Evolutionary conservation across 306 rosid species (phyloP).

Genomic region (Vigna radiata): DNA sequence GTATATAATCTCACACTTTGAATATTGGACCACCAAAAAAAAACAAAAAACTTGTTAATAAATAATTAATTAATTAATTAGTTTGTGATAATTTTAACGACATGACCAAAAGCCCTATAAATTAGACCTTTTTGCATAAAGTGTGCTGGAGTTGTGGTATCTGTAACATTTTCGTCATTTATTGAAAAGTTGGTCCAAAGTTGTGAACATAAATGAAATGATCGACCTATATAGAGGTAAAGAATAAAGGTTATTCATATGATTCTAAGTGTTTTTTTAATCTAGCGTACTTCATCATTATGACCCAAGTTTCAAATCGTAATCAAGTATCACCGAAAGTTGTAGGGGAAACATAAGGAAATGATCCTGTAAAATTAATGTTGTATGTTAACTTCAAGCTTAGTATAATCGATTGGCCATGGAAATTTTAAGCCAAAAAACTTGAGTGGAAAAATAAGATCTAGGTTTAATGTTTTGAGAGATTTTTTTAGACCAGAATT

Average conservation of each 20-base stretch:
- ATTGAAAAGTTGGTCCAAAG: slow-evolving; percentile 13
- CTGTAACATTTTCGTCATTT: slow-evolving; percentile 22
- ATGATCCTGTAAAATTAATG: no score
- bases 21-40: no score
- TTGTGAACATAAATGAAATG: slow-evolving; percentile 14
- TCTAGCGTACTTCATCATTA: slow-evolving; percentile 44
- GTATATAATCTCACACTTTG: background rate
- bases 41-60: no score
- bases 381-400: no score
- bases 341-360: background rate
- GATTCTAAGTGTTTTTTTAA: slow-evolving; percentile 5
- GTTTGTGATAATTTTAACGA: background rate
- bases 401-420: no score
- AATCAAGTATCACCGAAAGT: slow-evolving; percentile 74
- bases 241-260: slow-evolving; percentile 21
- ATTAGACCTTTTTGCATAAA: slow-evolving; percentile 32
- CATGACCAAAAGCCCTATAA: slow-evolving; percentile 13
- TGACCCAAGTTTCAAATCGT: slow-evolving; percentile 45
- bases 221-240: slow-evolving; percentile 1
- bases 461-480: no score
- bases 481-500: no score
- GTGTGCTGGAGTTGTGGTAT: slow-evolving; percentile 18
- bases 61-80: slow-evolving; percentile 29
- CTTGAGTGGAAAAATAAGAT: no score
- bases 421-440: no score